Base-by-base conservation (phyloP, 768 basidiomycete species). In the Zangia roseola region DNA sequence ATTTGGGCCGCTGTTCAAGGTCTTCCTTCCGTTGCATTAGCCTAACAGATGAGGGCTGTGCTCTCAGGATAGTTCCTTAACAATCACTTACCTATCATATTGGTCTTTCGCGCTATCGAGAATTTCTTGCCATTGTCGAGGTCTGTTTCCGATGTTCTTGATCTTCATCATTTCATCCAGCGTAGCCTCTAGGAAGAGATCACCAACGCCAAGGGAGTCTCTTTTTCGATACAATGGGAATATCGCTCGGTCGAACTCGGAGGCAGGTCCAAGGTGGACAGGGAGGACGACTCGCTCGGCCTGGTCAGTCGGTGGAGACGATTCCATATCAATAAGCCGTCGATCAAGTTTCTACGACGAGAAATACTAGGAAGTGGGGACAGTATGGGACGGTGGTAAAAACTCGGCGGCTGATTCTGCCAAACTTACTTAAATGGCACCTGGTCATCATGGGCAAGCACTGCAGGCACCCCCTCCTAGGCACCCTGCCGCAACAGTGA, bases 111-210 rank as follows among this genome's bases (percentile, higher is more conserved):
- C 25, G 16, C 25, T 24, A 10, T 4, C 2, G 2, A 44, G 2
- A 6, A 44, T 7, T 1, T 24, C 7, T 21, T 28, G 5, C 14
- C 3, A 12, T 3, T 46, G 35, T 10, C 20, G 33, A 13, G 14
- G 3, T 14, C 40, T 14, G 13, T 17, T 16, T 2, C 17, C 38
- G 12, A 50, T 45, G 0, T 38, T 10, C 3, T 2, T 8, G 3
- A 54, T 54, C 34, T 16, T 54, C 13, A 50, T 6, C 25, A 50
- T 28, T 38, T 57, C 55, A 3, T 45, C 49, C 2, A 57, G 17
- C 5, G 55, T 56, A 2, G 47, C 49, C 10, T 60, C 47, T 10
- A 59, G 54, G 35, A n/a, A 43, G 6, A 47, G 8, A 4, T 50
- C 38, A 8, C 40, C 35, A 1, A 37, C 26, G 2, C 21, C 24